These are phyloP conservation scores for Linnemannia schmuckeri DNA, from an alignment of 192 early-diverging fungal genomes.

Conservation along the genomic window DNA sequence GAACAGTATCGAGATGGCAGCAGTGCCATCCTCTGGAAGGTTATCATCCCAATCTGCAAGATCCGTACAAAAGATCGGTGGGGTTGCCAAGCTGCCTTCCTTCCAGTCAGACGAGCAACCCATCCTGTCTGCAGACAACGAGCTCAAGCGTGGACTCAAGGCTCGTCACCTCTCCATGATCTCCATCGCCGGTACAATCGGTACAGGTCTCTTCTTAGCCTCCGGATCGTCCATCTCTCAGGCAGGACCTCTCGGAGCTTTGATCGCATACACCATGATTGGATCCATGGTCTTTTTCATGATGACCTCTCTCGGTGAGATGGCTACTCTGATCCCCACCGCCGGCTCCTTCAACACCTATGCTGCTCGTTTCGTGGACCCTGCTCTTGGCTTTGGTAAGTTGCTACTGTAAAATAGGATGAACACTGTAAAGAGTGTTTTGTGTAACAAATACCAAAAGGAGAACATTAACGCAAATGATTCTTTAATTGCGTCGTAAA, in stretches of 20 bases:
- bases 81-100: slow-evolving; percentile 24
- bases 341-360: slow-evolving; percentile 87
- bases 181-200: slow-evolving; percentile 82
- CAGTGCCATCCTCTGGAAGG: slow-evolving; percentile 15
- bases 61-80: slow-evolving; percentile 33
- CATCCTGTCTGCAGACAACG: slow-evolving; percentile 23
- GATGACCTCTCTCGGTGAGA: slow-evolving; percentile 87
- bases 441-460: background rate
- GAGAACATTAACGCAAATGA: background rate
- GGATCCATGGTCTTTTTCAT: slow-evolving; percentile 81
- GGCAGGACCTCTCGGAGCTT: slow-evolving; percentile 84
- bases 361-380: slow-evolving; percentile 88
- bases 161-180: slow-evolving; percentile 81
- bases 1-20: slow-evolving; percentile 30
- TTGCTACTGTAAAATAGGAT: background rate
- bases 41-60: slow-evolving; percentile 26
- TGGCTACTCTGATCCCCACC: slow-evolving; percentile 88
- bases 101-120: slow-evolving; percentile 43
- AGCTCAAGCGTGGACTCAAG: slow-evolving; percentile 76
- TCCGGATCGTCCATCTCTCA: slow-evolving; percentile 79
- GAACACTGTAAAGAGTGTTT: background rate
- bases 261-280: slow-evolving; percentile 80
- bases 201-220: slow-evolving; percentile 90
- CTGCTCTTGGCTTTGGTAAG: slow-evolving; percentile 82
- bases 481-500: background rate